Evolutionary conservation across 345 rosid species (phyloP).

Genomic region (Ceriops zippeliana): DNA sequence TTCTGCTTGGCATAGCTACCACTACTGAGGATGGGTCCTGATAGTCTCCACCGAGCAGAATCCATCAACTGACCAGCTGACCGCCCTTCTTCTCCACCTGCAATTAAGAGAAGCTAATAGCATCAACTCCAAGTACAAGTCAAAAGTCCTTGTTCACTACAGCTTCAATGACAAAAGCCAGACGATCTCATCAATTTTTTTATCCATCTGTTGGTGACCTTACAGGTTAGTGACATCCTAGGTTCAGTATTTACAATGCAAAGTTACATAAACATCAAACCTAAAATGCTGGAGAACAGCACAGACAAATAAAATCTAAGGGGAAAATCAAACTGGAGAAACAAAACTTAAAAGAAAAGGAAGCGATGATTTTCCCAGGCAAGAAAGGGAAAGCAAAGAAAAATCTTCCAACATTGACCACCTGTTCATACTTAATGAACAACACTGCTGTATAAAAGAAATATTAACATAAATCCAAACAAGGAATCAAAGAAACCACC

Average conservation of each 20-base stretch:
- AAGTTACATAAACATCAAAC: no score
- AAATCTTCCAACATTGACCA: background rate
- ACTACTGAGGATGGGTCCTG: slow-evolving; percentile 58
- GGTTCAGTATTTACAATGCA: background rate
- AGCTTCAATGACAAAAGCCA: background rate
- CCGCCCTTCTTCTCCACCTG: slow-evolving; percentile 46
- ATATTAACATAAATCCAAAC: background rate
- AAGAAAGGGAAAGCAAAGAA: background rate
- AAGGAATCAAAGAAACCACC: slow-evolving; percentile 27
- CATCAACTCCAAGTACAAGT: background rate
- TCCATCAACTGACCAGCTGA: slow-evolving; percentile 54
- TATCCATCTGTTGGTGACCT: no score
- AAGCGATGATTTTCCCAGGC: background rate
- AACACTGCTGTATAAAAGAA: background rate
- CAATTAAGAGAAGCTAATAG: background rate
- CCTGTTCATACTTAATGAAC: background rate
- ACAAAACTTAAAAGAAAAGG: background rate
- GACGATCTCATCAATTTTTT: background rate
- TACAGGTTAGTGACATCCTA: no score
- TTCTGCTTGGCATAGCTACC: slow-evolving; percentile 67
- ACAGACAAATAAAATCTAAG: no score
- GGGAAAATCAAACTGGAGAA: background rate
- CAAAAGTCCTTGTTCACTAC: background rate
- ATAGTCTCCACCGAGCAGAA: slow-evolving; percentile 59
- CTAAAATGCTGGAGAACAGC: no score